A percentile compares a stretch with the other conserved stretches of the same genome.
Evolutionary conservation across 371 early-diverging fungal species (phyloP).

Genomic region (Mucor irregularis): DNA sequence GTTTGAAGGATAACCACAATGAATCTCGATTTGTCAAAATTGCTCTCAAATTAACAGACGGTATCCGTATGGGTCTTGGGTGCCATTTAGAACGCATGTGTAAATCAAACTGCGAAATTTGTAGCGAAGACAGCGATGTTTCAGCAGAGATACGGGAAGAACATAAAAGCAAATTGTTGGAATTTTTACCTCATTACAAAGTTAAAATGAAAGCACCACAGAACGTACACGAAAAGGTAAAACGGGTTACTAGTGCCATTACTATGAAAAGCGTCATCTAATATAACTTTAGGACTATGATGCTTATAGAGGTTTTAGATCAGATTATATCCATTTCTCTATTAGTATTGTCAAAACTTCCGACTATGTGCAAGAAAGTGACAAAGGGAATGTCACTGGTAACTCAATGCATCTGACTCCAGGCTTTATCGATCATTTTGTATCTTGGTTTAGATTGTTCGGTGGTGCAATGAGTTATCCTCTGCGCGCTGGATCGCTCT

Average conservation of each 20-base stretch:
- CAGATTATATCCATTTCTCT: conserved; percentile 55
- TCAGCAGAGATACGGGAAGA: conserved; percentile 8
- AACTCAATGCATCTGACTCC: conserved; percentile 43
- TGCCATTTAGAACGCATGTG: conserved; percentile 51
- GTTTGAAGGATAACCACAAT: conserved; percentile 8
- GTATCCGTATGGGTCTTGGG: conserved; percentile 48
- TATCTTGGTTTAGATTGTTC: conserved; percentile 39
- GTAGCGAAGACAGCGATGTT: conserved; percentile 19
- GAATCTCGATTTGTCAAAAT: conserved; percentile 27
- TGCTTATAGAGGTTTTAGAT: conserved; percentile 65
- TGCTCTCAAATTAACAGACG: conserved; percentile 39
- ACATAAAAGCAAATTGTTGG: conserved; percentile 33
- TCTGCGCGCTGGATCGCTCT: conserved; percentile 30
- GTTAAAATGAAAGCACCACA: conserved; percentile 50
- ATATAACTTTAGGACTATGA: conserved; percentile 41
- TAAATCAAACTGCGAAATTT: conserved; percentile 25
- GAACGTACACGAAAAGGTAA: conserved; percentile 19
- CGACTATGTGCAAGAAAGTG: not conserved
- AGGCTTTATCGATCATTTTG: conserved; percentile 33
- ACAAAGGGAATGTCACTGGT: conserved; percentile 17
- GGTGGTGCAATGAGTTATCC: conserved; percentile 42
- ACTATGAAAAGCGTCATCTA: too few species aligned
- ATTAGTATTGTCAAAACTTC: conserved; percentile 37
- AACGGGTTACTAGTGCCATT: not conserved
- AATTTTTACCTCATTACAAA: conserved; percentile 55